Base-by-base conservation (phyloP, 169 alveolate species). In the Theileria orientalis region DNA sequence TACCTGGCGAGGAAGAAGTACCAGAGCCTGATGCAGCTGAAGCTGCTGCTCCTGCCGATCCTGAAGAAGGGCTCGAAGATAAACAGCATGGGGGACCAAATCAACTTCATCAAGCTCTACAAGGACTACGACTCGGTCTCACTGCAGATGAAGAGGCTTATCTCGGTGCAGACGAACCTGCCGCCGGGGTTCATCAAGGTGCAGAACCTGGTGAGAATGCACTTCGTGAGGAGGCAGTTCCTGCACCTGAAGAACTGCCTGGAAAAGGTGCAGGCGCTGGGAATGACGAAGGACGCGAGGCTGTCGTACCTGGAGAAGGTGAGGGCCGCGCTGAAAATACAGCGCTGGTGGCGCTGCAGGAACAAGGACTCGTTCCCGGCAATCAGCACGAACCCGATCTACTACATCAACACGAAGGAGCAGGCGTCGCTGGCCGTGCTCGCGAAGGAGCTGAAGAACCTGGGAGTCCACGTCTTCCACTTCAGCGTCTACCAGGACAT, bases 121-220 rank as follows among this genome's bases (percentile, higher is more conserved):
- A 67, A 88, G 76, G 54, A 83, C 52, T 73, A 62, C 35, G 40
- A 71, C 69, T 30, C 83, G 27, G 30, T 74, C 57, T 54, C 86
- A 60, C 29, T 73, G 21, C 86, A 82, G 33, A 86, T 89, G 87
- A 63, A 86, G 60, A 85, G 79, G 40, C 74, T 89, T 57, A 87
- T 89, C 42, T 54, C 63, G 78, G 76, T 86, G 40, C 90, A 47
- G 52, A 67, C 71, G 13, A 83, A 89, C 29, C 41, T 71, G 47
- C 83, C 90, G 1, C 74, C 79, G 2, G 87, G 91, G 11, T 76
- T 89, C 35, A 61, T 74, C n/a, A 84, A 79, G 69, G 90, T 83
- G 25, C 94, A 89, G 68, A 89, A 90, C 69, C 63, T 89, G 70
- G 56, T 85, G 59, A 64, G 92, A 44, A 89, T 89, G 94, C 77